These are phyloP conservation scores for Meira miltonrushii DNA, from an alignment of 1,284 basidiomycete genomes.

Conservation along the genomic window DNA sequence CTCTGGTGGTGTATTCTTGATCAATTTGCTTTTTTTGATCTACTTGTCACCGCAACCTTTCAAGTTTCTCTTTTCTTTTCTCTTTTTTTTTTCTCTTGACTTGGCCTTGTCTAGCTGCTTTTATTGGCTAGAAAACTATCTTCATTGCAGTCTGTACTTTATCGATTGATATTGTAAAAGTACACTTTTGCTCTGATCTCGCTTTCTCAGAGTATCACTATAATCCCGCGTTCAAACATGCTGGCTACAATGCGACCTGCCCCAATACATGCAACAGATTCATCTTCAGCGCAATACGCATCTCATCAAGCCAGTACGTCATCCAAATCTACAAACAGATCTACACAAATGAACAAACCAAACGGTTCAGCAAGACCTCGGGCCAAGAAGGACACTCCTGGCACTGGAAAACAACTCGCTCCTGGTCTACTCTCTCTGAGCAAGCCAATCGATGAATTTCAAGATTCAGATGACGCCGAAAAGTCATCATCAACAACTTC, in stretches of 20 bases:
- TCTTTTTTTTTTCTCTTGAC: no score
- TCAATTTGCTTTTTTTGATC: no score
- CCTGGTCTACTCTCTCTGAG: constrained; percentile 33
- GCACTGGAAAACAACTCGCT: constrained; percentile 12
- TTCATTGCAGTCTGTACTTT: no score
- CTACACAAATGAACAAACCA: constrained; percentile 16
- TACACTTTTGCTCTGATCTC: background rate
- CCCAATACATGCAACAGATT: constrained; percentile 22
- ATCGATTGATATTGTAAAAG: background rate
- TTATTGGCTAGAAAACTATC: no score
- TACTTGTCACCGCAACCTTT: no score
- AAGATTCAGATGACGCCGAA: no score
- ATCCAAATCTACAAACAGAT: background rate
- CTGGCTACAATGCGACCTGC: constrained; percentile 42
- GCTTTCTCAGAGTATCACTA: background rate
- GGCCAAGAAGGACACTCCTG: constrained; percentile 18
- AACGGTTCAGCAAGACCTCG: constrained; percentile 20
- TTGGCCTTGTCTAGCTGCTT: no score
- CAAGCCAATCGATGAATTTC: constrained; percentile 17
- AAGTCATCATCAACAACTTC: no score
- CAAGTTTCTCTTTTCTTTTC: no score
- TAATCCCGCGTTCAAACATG: constrained; percentile 18
- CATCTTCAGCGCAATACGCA: constrained; percentile 13
- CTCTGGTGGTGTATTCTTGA: no score
- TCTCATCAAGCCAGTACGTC: background rate